Evolutionary conservation across 2,329 filamentous ascomycete species (phyloP), one percentile per base, ranked within the genome.

Genomic region (Sporothrix schenckii): DNA sequence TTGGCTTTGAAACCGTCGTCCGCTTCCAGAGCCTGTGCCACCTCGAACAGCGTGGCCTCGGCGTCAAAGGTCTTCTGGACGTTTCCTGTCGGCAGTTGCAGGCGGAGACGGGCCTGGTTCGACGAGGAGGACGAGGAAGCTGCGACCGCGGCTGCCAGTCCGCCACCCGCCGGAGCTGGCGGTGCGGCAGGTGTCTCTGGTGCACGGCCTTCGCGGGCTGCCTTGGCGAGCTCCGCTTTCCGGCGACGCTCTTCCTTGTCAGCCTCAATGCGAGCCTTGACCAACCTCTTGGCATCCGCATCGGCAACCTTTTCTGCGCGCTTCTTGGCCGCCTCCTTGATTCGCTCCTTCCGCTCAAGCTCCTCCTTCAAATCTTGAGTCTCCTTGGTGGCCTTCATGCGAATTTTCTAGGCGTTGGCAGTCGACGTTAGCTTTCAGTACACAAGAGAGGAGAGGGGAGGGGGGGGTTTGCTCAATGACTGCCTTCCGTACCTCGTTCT

Each of bases 211-310:
- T 93, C 92, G n/a, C 94, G 87, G 69, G 88, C 88, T 0, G 94
- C 94, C 82, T 94, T 97, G 75, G 93, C 92, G 70, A 88, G 85
- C 77, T 97, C 95, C 3, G 92, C 90, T 79, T 95, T 97, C 74
- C 91, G 86, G 74, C 92, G 89, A 69, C 95, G 89, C 76, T 94
- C 93, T 75, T 92, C 91, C 84, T 96, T 97, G 82, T 98, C 94
- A 16, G 92, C 94, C 75, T 95, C 94, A 74, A 99, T 97, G 85
- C 94, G 94, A 70, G 93, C 94, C 81, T 93, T 91, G 79, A 97
- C 94, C 49, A 92, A 88, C 80, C 91, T 92, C 84, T 94, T 95
- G 13, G 93, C 94, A 56, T 93, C 92, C 10, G 91, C 80, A 68
- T 98, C 95, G 19, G 91, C 92, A 54, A 87, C 83, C 83, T 97